Evolutionary conservation across 495 filamentous ascomycete species (phyloP).

Genomic region (Penicillium waksmanii): DNA sequence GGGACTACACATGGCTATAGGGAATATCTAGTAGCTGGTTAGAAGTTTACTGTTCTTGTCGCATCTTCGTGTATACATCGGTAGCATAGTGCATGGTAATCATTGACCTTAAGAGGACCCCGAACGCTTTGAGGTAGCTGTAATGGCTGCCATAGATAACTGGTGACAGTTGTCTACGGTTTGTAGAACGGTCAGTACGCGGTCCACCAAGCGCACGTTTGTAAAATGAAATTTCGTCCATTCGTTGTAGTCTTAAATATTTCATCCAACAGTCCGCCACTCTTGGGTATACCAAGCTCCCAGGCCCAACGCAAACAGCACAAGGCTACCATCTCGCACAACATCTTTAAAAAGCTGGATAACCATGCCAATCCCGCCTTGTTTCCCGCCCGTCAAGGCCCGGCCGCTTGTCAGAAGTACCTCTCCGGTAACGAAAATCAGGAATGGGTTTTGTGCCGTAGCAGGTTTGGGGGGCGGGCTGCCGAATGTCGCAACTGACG

Average conservation of each 20-base stretch:
- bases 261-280: constrained; percentile 28
- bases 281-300: constrained; percentile 65
- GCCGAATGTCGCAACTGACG: constrained; percentile 45
- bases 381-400: constrained; percentile 56
- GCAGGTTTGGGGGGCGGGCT: constrained; percentile 63
- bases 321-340: constrained; percentile 71
- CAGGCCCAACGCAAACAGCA: constrained; percentile 77
- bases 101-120: too few species aligned
- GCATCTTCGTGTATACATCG: too few species aligned
- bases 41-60: too few species aligned
- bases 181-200: background rate
- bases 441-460: constrained; percentile 68
- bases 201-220: background rate
- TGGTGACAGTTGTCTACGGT: background rate
- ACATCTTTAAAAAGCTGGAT: constrained; percentile 61
- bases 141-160: background rate
- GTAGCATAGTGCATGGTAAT: too few species aligned
- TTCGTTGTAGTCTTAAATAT: background rate
- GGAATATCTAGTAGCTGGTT: too few species aligned
- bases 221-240: background rate
- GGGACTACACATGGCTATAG: too few species aligned
- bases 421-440: constrained; percentile 82
- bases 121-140: background rate
- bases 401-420: constrained; percentile 69
- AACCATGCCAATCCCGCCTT: constrained; percentile 56